Base-by-base conservation (phyloP, 257 asterid genomes). In the Striga asiatica region DNA sequence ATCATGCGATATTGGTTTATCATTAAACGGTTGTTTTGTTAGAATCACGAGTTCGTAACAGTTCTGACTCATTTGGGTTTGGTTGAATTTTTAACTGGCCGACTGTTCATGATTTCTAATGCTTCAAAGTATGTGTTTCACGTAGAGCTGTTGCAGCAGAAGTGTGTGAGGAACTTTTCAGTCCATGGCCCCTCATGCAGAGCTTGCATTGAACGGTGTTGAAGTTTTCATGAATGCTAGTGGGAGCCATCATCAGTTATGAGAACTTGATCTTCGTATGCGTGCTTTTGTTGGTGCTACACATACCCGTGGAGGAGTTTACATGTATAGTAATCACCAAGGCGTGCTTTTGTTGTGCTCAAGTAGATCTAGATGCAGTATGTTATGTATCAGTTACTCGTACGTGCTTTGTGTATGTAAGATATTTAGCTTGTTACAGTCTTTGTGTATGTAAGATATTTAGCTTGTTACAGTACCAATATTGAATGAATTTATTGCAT, bases 281-380 rank as follows among this genome's bases (percentile, higher is more conserved):
- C 93, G 85, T 74, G 80, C 98, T 63, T 74, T 87, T 70, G 79
- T 87, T 41, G 88, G 94, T 58, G 97, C 98, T 59, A 91, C 95
- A n/a, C 81, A 81, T 77, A 82, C 92, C 46, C 95, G 97, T 62
- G 98, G 97, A 58, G 98, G 98, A 62, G 95, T 91, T 65, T 87
- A 91, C 74, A 76, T 91, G 95, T 91, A 91, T 56, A 82, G 95
- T 68, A 91, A 87, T 81, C 98, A 82, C 38, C 95, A 84, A 68
- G 98, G 98, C 76, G 95, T 91, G 21, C 97, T 87, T 65, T 29
- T 91, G 85, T 84, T 82, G 58, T 77, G 94, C 98, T 62, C 93
- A 91, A 76, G 74, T 91, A 52, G 97, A 91, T 71, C 81, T 91
- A 60, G 97, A 91, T 74, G 96, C 94, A 78, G 98, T 88, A 84